A percentile compares a stretch with the other conserved stretches of the same genome.
Evolutionary conservation across 2,329 filamentous ascomycete genomes (phyloP).

Genomic region (Diplodia seriata): DNA sequence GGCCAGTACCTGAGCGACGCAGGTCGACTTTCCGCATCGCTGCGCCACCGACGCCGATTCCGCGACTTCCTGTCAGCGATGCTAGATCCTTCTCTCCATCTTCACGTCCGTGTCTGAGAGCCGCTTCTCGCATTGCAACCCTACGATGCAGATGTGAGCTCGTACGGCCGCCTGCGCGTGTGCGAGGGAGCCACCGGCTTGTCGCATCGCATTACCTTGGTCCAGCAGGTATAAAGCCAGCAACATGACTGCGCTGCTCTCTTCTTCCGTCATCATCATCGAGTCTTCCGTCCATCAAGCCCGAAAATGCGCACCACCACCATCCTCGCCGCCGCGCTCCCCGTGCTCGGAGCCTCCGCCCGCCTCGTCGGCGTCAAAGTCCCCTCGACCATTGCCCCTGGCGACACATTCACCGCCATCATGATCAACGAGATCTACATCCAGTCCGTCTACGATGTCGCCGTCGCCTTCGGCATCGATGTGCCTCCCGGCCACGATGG

Average conservation of each 20-base stretch:
- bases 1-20: not conserved
- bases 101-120: not conserved
- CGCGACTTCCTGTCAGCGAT: too few species aligned
- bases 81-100: too few species aligned
- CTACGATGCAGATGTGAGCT: not conserved
- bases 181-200: not conserved
- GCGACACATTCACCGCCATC: constrained; percentile 47
- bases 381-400: constrained; percentile 52
- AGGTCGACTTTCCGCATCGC: too few species aligned
- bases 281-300: not conserved
- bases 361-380: constrained; percentile 55
- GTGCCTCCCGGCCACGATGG: constrained; percentile 38
- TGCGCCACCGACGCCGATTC: too few species aligned
- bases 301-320: constrained; percentile 36
- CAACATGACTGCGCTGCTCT: not conserved
- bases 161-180: not conserved
- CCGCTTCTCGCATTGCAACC: constrained; percentile 6
- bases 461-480: constrained; percentile 53
- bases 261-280: not conserved
- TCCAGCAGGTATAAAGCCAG: not conserved
- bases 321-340: constrained; percentile 34
- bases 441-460: constrained; percentile 54
- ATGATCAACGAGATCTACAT: constrained; percentile 54
- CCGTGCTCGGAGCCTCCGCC: constrained; percentile 42
- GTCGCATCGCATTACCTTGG: not conserved